phyloP scores from a whole-genome alignment of 805 yeast species.

The Metschnikowia peoriensis region DNA sequence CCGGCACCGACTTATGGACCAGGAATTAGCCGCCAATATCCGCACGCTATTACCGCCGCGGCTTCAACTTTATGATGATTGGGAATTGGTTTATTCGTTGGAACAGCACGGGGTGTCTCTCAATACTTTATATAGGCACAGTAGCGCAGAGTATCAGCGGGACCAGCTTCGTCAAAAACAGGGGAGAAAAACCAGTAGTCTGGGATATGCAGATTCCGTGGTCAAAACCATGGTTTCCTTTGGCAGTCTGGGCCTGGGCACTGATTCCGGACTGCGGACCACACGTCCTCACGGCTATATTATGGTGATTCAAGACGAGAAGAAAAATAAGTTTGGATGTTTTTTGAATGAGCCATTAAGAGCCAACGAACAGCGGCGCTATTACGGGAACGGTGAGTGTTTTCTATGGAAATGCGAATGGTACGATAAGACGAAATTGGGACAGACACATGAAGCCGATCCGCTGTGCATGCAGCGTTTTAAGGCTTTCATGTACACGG shows the following conservation, averaged over 20 bases:
- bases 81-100: constrained; percentile 78
- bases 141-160: constrained; percentile 44
- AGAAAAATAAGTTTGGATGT: constrained; percentile 70
- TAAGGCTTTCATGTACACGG: constrained; percentile 84
- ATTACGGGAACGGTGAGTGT: constrained; percentile 94
- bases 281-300: constrained; percentile 64
- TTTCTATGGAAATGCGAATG: constrained; percentile 80
- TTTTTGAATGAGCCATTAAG: constrained; percentile 71
- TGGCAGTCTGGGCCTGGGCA: constrained; percentile 16
- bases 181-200: constrained; percentile 12
- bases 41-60: constrained; percentile 74
- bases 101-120: constrained; percentile 92
- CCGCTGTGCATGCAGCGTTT: constrained; percentile 37
- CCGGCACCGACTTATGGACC: constrained; percentile 53
- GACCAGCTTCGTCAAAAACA: constrained; percentile 14
- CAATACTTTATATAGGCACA: constrained; percentile 65
- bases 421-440: constrained; percentile 23
- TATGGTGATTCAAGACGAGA: constrained; percentile 64
- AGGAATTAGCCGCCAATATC: constrained; percentile 70
- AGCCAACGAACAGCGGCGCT: constrained; percentile 69
- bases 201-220: constrained; percentile 38
- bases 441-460: constrained; percentile 8
- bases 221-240: constrained; percentile 33
- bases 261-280: constrained; percentile 6
- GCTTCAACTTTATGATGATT: constrained; percentile 69